phyloP scores from a whole-genome alignment of 768 basidiomycete genomes.

The Hericium alpestre region DNA sequence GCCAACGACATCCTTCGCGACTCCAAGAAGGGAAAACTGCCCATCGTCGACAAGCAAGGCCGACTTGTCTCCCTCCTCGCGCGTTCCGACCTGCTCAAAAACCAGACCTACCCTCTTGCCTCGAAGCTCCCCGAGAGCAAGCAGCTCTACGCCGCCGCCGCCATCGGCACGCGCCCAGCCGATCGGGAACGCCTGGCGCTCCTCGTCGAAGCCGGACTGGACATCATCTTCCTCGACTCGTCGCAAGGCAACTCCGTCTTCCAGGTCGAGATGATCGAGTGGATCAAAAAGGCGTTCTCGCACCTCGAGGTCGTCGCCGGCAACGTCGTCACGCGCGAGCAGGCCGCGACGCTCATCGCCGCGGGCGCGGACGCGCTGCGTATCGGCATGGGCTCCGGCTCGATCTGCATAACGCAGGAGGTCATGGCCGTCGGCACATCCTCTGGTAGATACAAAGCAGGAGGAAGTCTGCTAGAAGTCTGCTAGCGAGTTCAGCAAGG shows the following conservation, averaged over 20 bases:
- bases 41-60: conserved; percentile 60
- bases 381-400: conserved; percentile 96
- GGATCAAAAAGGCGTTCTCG: conserved; percentile 83
- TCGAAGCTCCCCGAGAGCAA: conserved; percentile 85
- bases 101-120: conserved; percentile 91
- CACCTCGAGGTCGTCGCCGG: conserved; percentile 90
- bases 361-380: conserved; percentile 95
- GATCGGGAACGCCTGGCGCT: conserved; percentile 78
- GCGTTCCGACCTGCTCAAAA: conserved; percentile 94
- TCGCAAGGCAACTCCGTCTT: conserved; percentile 93
- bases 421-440: conserved; percentile 99
- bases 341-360: conserved; percentile 85
- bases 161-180: conserved; percentile 83
- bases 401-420: conserved; percentile 99
- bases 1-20: conserved; percentile 92
- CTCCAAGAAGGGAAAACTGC: conserved; percentile 97
- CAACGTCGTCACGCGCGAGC: conserved; percentile 96
- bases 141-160: conserved; percentile 93
- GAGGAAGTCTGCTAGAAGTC: too few relatives aligned
- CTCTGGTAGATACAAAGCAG: too few relatives aligned
- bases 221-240: conserved; percentile 91
- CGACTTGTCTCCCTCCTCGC: conserved; percentile 78
- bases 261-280: conserved; percentile 89
- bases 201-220: conserved; percentile 89
- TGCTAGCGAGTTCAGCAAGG: too few relatives aligned